Percentiles rank a stretch among this genome's conserved stretches.
These are phyloP conservation scores for Corynascus novoguineensis DNA, from an alignment of 495 filamentous ascomycete genomes.

Conservation along the genomic window DNA sequence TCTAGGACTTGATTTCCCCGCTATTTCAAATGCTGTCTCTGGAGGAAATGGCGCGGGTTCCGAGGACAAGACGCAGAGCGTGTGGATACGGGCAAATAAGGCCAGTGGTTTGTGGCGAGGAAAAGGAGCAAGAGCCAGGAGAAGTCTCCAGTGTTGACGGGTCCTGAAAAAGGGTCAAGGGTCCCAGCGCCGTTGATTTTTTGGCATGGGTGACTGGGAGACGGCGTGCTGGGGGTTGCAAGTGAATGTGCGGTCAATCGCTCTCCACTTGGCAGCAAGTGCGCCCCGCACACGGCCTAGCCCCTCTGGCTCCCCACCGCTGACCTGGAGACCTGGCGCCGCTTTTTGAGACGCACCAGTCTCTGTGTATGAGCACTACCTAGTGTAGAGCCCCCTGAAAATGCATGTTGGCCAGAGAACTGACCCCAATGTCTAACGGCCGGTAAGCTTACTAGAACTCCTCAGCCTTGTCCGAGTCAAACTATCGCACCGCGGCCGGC, in stretches of 20 bases:
- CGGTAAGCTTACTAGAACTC: too few species aligned
- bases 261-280: background rate
- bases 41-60: background rate
- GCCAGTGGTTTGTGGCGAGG: constrained; percentile 4
- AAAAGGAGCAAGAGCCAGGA: background rate
- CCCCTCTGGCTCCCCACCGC: constrained; percentile 8
- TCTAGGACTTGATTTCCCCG: background rate
- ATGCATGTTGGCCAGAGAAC: background rate
- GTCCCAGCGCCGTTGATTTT: constrained; percentile 16
- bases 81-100: background rate
- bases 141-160: background rate
- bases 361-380: too few species aligned
- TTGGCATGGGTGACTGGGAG: constrained; percentile 13
- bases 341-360: background rate
- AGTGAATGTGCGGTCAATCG: constrained; percentile 6
- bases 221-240: background rate
- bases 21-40: background rate
- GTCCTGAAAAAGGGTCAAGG: constrained; percentile 14
- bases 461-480: too few species aligned
- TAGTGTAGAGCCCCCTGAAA: too few species aligned
- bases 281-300: background rate
- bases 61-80: background rate
- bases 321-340: background rate
- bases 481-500: too few species aligned
- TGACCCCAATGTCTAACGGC: too few species aligned